Evolutionary conservation across 169 alveolate species (phyloP).

Genomic region (Eimeria praecox): DNA sequence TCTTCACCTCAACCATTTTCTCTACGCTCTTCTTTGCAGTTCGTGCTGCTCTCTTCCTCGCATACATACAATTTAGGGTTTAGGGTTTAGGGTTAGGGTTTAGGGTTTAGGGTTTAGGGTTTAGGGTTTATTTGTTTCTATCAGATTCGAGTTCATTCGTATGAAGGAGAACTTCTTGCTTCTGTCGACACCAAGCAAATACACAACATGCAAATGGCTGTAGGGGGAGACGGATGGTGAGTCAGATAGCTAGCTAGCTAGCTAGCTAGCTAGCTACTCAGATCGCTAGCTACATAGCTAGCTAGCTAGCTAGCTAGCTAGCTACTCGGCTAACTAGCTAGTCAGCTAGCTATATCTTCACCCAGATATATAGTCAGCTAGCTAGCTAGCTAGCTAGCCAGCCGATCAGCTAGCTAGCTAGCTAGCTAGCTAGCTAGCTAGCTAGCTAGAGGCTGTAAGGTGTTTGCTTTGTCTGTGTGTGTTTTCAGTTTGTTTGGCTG

Average conservation of each 20-base stretch:
- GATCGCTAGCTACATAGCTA: no score
- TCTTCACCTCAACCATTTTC: no score
- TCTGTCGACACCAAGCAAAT: slow-evolving; percentile 31
- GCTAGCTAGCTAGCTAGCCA: neutral
- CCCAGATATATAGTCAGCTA: no score
- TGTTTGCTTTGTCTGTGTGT: no score
- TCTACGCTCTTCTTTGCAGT: no score
- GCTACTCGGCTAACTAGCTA: no score
- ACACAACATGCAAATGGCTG: slow-evolving; percentile 25
- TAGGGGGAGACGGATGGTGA: slow-evolving; percentile 45
- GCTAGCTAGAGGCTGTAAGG: neutral
- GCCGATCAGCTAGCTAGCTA: neutral
- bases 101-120: slow-evolving; percentile 3
- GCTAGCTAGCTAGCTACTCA: no score
- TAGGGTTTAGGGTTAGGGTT: neutral
- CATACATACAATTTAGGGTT: no score
- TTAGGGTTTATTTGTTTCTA: neutral
- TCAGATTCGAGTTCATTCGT: slow-evolving; percentile 22
- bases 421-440: neutral
- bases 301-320: no score
- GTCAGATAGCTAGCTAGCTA: neutral
- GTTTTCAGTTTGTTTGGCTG: slow-evolving; percentile 23
- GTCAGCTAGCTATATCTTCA: no score
- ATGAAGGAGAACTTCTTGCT: slow-evolving; percentile 22
- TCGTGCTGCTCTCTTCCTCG: no score